A percentile compares a stretch with the other conserved stretches of the same genome.
Conservation (phyloP, 768 basidiomycete genomes). For the Boletus edulis region DNA sequence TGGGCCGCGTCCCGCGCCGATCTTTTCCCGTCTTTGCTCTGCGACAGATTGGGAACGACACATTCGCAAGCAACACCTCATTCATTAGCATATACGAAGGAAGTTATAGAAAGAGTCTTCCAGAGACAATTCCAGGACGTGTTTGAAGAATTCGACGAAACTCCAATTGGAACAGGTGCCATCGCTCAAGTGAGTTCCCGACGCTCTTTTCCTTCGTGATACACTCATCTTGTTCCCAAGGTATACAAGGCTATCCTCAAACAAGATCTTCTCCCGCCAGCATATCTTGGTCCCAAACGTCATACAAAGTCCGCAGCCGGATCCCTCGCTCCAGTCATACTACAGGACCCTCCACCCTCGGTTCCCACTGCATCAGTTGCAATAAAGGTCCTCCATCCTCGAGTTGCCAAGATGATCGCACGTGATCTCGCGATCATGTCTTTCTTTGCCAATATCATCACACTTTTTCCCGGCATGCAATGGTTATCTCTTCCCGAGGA, state of each 20-base stretch:
- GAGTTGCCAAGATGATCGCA: slow-evolving; percentile 74
- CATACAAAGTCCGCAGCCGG: slow-evolving; percentile 44
- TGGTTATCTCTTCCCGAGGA: slow-evolving; percentile 97
- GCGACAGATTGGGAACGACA: slow-evolving; percentile 77
- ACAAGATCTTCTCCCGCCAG: slow-evolving; percentile 79
- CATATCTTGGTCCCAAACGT: slow-evolving; percentile 77
- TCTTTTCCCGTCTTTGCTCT: slow-evolving; percentile 84
- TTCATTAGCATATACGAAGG: slow-evolving; percentile 72
- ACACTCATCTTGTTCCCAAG: slow-evolving; percentile 32
- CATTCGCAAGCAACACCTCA: slow-evolving; percentile 90
- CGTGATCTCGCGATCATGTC: slow-evolving; percentile 95
- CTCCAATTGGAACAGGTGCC: slow-evolving; percentile 96
- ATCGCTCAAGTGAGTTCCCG: slow-evolving; percentile 71
- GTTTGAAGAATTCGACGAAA: slow-evolving; percentile 84
- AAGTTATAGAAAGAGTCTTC: slow-evolving; percentile 82
- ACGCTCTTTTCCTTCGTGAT: background rate
- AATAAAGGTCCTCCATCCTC: slow-evolving; percentile 93
- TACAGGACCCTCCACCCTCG: slow-evolving; percentile 57
- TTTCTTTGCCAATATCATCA: slow-evolving; percentile 80
- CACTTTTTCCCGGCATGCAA: slow-evolving; percentile 86
- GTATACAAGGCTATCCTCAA: slow-evolving; percentile 89
- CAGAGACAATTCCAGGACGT: slow-evolving; percentile 80
- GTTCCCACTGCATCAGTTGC: slow-evolving; percentile 88
- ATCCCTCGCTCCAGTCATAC: slow-evolving; percentile 50
- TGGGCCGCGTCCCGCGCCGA: slow-evolving; percentile 98